Base-by-base conservation (phyloP, 495 filamentous ascomycete genomes). In the Venustampulla echinocandica region DNA sequence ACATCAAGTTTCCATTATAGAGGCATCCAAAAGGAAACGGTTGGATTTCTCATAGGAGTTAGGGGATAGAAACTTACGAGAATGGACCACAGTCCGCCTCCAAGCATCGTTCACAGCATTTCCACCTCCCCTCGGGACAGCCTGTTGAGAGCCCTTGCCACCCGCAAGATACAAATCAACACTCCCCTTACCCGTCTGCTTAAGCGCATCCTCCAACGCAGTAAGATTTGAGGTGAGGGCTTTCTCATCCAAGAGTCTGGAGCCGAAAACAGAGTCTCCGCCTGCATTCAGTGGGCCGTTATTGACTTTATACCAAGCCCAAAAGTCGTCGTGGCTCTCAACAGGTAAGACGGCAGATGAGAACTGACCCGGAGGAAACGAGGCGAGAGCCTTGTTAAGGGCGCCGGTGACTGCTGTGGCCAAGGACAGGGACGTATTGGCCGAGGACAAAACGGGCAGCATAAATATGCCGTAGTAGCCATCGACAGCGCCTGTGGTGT, bases 131-230 rank as follows among this genome's bases (percentile, higher is more conserved):
- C 64, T 52, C 19, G 63, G 55, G 11, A 49, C 17, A 14, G 47
- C 52, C 37, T 69, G 63, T 14, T 18, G 17, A 17, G 36, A 50
- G 58, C 68, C 65, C 64, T 64, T 52, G 3, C 68, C 70, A 21
- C 64, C 62, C 19, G 67, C 60, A 70, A 75, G 35, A 69, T 43
- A 44, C 10, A 27, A 10, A 68, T 70, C 69, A n/a, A 67, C 58
- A 13, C 69, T 15, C 58, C 58, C 25, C 55, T 14, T 2, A 10
- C 47, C 48, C n/a, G 37, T 46, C 56, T 22, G 24, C 34, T 56
- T 52, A 17, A 64, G 56, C 1, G 57, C 59, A 32, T 60, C 46
- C 17, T 60, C 53, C 11, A 53, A 42, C 11, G 42, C 35, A 0
- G 58, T 57, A 10, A 52, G 15, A 30, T 64, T 56, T 3, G 36